Conservation (phyloP, 331 rosid genomes). For the Cydonia oblonga region DNA sequence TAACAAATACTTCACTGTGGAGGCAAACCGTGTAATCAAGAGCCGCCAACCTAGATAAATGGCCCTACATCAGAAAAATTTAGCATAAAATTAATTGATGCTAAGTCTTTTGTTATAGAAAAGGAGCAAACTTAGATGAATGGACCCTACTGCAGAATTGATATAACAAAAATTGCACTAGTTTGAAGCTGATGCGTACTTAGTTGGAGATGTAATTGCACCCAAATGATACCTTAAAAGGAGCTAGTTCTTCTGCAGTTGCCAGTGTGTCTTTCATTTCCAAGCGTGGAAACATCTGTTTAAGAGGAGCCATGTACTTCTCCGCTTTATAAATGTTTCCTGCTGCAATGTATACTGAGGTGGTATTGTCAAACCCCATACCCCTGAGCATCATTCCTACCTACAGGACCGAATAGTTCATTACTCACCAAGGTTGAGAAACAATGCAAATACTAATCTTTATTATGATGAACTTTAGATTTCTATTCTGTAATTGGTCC, state of each 20-base stretch:
- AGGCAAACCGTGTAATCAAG: constrained; percentile 96
- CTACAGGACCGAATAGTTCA: constrained; percentile 26
- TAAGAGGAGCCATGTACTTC: constrained; percentile 84
- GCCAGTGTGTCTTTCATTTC: constrained; percentile 79
- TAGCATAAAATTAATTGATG: constrained; percentile 7
- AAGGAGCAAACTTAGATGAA: not conserved
- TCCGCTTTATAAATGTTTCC: constrained; percentile 80
- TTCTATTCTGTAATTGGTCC: not conserved
- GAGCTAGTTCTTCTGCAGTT: constrained; percentile 72
- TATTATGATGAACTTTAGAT: not conserved
- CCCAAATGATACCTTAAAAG: constrained; percentile 48
- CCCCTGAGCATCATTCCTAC: constrained; percentile 98
- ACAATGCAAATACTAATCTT: not conserved
- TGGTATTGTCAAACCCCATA: constrained; percentile 91
- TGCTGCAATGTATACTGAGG: constrained; percentile 78
- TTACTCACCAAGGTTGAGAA: not conserved
- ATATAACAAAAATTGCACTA: constrained; percentile 7
- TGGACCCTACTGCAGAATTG: not conserved
- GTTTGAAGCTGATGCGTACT: not conserved
- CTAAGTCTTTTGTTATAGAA: not conserved
- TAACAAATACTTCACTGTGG: constrained; percentile 88
- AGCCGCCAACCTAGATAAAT: constrained; percentile 91
- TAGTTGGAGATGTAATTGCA: not conserved
- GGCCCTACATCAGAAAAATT: constrained; percentile 74
- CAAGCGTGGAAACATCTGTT: constrained; percentile 81